These are phyloP conservation scores for Paecilomyces fulvus DNA, from an alignment of 2,329 filamentous ascomycete species.

Conservation along the genomic window DNA sequence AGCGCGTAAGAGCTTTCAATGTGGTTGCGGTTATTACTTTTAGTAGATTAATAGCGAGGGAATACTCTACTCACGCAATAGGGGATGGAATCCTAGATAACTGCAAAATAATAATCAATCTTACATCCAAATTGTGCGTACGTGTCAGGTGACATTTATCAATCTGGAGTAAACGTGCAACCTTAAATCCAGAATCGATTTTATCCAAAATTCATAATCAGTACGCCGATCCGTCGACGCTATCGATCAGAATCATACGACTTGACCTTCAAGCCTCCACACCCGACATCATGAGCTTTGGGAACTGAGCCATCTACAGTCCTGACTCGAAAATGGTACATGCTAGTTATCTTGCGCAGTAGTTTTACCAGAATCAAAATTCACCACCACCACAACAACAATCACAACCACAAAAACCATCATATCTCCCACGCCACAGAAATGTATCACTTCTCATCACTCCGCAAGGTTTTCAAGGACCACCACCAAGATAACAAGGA, in stretches of 20 bases:
- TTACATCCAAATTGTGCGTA: too few species aligned
- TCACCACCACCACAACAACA: not conserved
- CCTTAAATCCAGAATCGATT: too few species aligned
- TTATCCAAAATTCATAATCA: not conserved
- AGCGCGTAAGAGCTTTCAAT: not conserved
- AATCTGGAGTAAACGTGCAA: too few species aligned
- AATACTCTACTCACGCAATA: not conserved
- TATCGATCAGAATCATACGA: not conserved
- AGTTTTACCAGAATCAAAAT: not conserved
- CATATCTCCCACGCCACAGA: not conserved
- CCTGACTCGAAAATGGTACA: not conserved
- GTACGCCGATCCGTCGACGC: not conserved
- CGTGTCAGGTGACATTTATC: too few species aligned
- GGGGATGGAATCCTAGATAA: not conserved
- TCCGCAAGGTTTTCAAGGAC: not conserved
- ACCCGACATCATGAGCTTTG: not conserved
- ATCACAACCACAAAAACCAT: not conserved
- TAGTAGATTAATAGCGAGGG: not conserved
- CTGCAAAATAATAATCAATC: too few species aligned
- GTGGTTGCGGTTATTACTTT: not conserved
- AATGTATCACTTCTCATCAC: not conserved
- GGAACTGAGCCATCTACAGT: not conserved
- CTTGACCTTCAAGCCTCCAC: not conserved
- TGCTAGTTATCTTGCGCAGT: not conserved
- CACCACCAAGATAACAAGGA: not conserved